Conservation (phyloP, 805 yeast species). For the Candida incommunis region DNA sequence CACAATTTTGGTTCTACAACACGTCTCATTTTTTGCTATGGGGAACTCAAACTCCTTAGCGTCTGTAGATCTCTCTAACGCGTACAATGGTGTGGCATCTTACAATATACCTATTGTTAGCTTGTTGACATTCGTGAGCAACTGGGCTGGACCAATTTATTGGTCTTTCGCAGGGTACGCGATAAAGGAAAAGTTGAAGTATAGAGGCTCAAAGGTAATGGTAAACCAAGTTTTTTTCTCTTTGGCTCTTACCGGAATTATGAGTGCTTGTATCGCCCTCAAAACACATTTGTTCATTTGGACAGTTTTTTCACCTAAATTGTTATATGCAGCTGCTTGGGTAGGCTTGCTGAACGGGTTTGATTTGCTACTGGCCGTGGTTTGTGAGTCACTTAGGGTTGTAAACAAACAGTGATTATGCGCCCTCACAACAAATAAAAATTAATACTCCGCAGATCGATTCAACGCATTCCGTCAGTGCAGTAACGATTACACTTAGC, state of each 20-base stretch:
- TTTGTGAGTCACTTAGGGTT: neutral
- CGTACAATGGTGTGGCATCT: constrained; percentile 73
- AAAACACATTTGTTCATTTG: constrained; percentile 86
- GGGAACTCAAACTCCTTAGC: constrained; percentile 91
- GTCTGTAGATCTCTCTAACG: constrained; percentile 78
- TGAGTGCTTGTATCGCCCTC: constrained; percentile 56
- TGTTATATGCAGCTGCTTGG: constrained; percentile 76
- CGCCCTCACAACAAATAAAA: too few relatives aligned
- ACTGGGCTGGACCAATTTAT: constrained; percentile 73
- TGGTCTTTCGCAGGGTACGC: constrained; percentile 43
- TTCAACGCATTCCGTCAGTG: too few relatives aligned
- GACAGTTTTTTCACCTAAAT: constrained; percentile 94
- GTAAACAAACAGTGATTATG: neutral
- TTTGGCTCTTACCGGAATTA: constrained; percentile 40
- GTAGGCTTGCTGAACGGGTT: constrained; percentile 17
- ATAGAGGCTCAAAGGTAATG: constrained; percentile 13
- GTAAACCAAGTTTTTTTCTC: constrained; percentile 39
- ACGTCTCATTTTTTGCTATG: constrained; percentile 67
- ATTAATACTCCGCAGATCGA: too few relatives aligned
- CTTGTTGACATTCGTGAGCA: constrained; percentile 61
- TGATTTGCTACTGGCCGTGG: neutral
- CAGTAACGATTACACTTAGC: too few relatives aligned
- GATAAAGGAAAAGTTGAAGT: constrained; percentile 10
- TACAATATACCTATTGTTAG: constrained; percentile 67
- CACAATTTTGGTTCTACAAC: constrained; percentile 44